Conservation (phyloP, 176 grass and related monocot genomes). For the Rhynchospora tenuis region DNA sequence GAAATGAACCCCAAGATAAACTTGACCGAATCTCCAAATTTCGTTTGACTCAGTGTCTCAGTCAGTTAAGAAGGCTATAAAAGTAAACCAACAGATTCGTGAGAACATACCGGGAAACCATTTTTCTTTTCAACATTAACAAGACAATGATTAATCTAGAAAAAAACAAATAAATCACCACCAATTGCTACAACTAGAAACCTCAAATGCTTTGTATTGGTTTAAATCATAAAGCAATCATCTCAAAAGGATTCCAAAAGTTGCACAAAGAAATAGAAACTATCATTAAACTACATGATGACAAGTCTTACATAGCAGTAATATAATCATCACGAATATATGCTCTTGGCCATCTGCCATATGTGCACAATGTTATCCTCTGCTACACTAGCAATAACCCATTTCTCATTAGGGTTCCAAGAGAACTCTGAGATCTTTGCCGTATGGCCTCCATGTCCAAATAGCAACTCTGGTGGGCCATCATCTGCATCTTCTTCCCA, state of each 20-base stretch:
- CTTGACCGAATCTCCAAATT: neutral
- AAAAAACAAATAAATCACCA: neutral
- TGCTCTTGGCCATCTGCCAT: conserved; percentile 90
- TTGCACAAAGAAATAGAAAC: neutral
- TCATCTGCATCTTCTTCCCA: conserved; percentile 71
- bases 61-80: neutral
- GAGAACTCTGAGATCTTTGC: conserved; percentile 83
- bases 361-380: conserved; percentile 86
- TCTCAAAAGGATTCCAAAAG: neutral
- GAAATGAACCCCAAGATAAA: neutral
- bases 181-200: neutral
- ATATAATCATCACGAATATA: conserved; percentile 57
- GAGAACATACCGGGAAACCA: neutral
- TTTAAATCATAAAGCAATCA: neutral
- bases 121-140: neutral
- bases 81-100: neutral
- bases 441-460: conserved; percentile 75
- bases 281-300: neutral
- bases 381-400: conserved; percentile 74
- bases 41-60: neutral
- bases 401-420: conserved; percentile 65
- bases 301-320: neutral
- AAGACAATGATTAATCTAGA: neutral
- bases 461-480: conserved; percentile 80
- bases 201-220: neutral